Conservation (phyloP, 2,329 filamentous ascomycete genomes). For the Curvularia eragrostidis region DNA sequence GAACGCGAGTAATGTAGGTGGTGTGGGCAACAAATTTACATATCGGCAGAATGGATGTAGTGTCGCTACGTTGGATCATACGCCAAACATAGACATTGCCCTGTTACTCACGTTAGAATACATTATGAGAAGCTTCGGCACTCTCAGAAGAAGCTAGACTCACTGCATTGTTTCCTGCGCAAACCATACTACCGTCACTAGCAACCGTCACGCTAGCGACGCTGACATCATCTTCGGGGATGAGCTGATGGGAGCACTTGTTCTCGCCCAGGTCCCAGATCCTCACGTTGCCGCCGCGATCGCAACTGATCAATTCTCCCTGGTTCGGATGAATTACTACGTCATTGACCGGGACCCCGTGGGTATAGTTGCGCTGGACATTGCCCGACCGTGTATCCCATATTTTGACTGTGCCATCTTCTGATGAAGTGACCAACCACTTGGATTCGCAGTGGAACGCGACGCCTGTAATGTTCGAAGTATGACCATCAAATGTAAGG, state of each 20-base stretch:
- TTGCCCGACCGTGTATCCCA: conserved; percentile 89
- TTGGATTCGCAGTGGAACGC: conserved; percentile 99
- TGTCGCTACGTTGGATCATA: conserved; percentile 81
- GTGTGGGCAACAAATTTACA: conserved; percentile 90
- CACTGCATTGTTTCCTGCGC: conserved; percentile 90
- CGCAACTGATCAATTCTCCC: conserved; percentile 96
- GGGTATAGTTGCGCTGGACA: conserved; percentile 91
- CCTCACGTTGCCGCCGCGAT: conserved; percentile 87
- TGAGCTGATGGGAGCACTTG: conserved; percentile 93
- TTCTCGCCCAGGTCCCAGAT: conserved; percentile 98
- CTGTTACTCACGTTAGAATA: conserved; percentile 54
- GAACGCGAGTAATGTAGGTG: conserved; percentile 89
- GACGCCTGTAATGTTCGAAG: conserved; percentile 92
- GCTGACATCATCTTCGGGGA: conserved; percentile 93
- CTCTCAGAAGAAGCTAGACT: conserved; percentile 28
- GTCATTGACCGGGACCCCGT: conserved; percentile 89
- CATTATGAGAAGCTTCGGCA: not conserved
- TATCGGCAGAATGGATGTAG: conserved; percentile 83
- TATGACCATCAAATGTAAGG: conserved; percentile 94
- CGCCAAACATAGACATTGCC: conserved; percentile 98
- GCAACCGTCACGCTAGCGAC: conserved; percentile 96
- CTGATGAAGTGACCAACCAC: conserved; percentile 99
- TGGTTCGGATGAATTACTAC: conserved; percentile 99
- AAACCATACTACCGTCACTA: conserved; percentile 89
- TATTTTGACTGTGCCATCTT: conserved; percentile 96